These are phyloP conservation scores for Wakefieldia striispora DNA, from an alignment of 768 basidiomycete genomes.

Conservation along the genomic window DNA sequence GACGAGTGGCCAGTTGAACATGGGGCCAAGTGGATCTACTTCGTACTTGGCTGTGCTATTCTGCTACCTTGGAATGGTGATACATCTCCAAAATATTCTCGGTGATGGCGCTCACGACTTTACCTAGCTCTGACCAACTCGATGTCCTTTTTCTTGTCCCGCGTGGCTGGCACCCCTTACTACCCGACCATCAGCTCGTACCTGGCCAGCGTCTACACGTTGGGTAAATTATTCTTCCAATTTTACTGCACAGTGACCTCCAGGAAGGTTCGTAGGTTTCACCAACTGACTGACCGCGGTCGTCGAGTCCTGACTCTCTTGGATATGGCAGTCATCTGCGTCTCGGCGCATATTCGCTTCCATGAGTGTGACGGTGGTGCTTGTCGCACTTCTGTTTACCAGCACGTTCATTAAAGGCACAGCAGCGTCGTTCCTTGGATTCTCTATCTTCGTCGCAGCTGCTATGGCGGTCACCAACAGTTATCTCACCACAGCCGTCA, in stretches of 20 bases:
- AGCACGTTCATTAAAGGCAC: constrained; percentile 58
- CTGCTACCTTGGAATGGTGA: constrained; percentile 86
- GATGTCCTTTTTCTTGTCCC: constrained; percentile 72
- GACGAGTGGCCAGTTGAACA: constrained; percentile 30
- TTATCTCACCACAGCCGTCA: constrained; percentile 70
- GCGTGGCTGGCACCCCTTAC: constrained; percentile 58
- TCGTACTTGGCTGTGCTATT: constrained; percentile 76
- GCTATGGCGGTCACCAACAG: constrained; percentile 62
- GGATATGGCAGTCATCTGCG: constrained; percentile 48
- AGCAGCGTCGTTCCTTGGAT: constrained; percentile 57
- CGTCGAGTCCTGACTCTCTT: not conserved
- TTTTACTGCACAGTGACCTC: constrained; percentile 69
- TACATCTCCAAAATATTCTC: constrained; percentile 14
- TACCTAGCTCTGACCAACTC: constrained; percentile 75
- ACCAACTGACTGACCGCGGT: not conserved
- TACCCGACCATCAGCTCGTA: constrained; percentile 60
- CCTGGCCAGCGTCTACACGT: constrained; percentile 57
- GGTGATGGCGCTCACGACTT: not conserved
- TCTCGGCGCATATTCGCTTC: constrained; percentile 52
- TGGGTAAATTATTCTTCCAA: constrained; percentile 64
- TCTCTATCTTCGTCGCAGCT: constrained; percentile 63
- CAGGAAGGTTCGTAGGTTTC: constrained; percentile 48
- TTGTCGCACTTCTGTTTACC: constrained; percentile 57
- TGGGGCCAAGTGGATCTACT: constrained; percentile 58
- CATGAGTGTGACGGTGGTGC: constrained; percentile 48